Evolutionary conservation across 371 early-diverging fungal genomes (phyloP).

Genomic region (Mucor indicus): DNA sequence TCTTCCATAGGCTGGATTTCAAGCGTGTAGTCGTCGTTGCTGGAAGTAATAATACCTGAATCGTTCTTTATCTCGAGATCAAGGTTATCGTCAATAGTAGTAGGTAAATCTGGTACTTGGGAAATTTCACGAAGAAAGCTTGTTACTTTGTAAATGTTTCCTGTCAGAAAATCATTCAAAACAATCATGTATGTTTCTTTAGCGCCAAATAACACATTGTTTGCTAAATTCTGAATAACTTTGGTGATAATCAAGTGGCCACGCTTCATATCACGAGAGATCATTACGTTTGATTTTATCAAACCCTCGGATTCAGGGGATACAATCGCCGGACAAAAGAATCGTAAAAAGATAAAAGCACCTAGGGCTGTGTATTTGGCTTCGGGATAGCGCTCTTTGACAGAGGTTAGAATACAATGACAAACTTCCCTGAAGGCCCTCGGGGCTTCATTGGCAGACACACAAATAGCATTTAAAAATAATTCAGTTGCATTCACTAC

Average conservation of each 20-base stretch:
- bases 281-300: constrained; percentile 23
- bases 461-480: constrained; percentile 82
- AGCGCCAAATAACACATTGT: constrained; percentile 89
- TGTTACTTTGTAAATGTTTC: constrained; percentile 67
- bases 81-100: background rate
- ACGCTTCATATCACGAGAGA: constrained; percentile 63
- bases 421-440: constrained; percentile 79
- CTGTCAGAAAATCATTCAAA: constrained; percentile 79
- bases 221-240: constrained; percentile 93
- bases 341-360: constrained; percentile 92
- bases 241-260: constrained; percentile 89
- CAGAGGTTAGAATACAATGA: constrained; percentile 71
- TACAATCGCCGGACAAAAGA: constrained; percentile 94
- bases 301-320: constrained; percentile 74
- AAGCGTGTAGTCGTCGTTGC: constrained; percentile 1
- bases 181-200: constrained; percentile 92
- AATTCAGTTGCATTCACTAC: constrained; percentile 72
- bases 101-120: constrained; percentile 14
- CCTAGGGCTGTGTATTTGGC: constrained; percentile 87
- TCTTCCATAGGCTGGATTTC: constrained; percentile 49
- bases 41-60: constrained; percentile 2
- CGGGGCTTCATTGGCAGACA: constrained; percentile 71
- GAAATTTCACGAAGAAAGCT: constrained; percentile 63
- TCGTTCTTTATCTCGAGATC: background rate
- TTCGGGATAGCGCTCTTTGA: constrained; percentile 82